These are phyloP conservation scores for Fusarium pilosicola DNA, from an alignment of 2,329 filamentous ascomycete species.

Conservation along the genomic window DNA sequence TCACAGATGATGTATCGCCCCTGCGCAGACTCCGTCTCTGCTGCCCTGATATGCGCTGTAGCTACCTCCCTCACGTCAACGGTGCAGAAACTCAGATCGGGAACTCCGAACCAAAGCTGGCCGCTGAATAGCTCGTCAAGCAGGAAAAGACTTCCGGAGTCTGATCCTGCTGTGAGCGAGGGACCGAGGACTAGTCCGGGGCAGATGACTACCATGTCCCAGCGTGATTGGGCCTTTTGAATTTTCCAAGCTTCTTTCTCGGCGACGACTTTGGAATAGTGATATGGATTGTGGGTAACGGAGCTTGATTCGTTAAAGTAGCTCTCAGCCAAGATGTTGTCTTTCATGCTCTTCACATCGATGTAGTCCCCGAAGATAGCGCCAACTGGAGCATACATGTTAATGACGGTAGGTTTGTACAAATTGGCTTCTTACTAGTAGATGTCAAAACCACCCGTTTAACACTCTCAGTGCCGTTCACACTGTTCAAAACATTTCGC, in stretches of 20 bases:
- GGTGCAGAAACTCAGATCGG: background rate
- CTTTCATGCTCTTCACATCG: background rate
- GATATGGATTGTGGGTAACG: background rate
- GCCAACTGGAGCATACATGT: background rate
- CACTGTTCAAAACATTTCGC: background rate
- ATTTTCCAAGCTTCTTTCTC: background rate
- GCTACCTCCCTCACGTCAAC: background rate
- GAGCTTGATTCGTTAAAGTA: background rate
- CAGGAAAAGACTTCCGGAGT: background rate
- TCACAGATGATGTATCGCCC: background rate
- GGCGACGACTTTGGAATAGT: background rate
- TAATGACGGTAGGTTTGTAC: accelerated
- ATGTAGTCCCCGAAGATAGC: background rate
- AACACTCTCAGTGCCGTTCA: background rate
- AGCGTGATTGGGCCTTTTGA: background rate
- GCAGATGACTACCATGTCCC: background rate
- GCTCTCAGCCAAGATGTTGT: background rate
- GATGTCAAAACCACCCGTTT: background rate
- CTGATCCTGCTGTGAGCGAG: background rate
- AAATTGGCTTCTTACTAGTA: background rate
- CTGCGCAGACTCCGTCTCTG: background rate
- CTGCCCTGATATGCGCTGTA: background rate
- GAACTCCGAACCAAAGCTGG: background rate
- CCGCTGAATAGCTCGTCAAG: background rate
- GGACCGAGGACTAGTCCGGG: background rate